Evolutionary conservation across 163 green algal species (phyloP).

Genomic region (Coccomyxa subellipsoidea): DNA sequence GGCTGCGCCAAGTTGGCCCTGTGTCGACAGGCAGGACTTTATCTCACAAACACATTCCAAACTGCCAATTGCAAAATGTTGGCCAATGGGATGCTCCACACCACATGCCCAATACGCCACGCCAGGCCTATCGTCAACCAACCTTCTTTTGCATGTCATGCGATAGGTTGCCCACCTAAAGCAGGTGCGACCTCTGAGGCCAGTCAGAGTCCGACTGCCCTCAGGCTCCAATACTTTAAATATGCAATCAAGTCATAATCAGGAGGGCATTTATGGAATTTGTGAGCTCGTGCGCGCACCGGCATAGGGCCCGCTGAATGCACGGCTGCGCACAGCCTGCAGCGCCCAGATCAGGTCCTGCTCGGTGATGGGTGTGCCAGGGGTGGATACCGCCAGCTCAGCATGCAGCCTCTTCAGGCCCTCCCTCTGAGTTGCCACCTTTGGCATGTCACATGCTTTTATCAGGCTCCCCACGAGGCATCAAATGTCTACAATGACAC

Average conservation of each 20-base stretch:
- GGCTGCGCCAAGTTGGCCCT: neutral
- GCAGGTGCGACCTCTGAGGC: too few species aligned
- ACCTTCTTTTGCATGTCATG: too few species aligned
- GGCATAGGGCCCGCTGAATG: constrained; percentile 73
- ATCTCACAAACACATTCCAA: too few species aligned
- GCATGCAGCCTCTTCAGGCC: constrained; percentile 57
- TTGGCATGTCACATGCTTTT: neutral
- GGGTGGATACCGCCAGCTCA: constrained; percentile 26
- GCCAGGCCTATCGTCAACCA: too few species aligned
- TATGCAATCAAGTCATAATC: too few species aligned
- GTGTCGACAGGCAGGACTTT: neutral
- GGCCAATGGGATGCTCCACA: too few species aligned
- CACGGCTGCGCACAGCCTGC: constrained; percentile 63
- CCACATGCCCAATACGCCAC: too few species aligned
- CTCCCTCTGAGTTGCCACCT: constrained; percentile 23
- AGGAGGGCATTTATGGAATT: too few species aligned
- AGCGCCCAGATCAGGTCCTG: constrained; percentile 65
- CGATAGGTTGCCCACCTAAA: too few species aligned
- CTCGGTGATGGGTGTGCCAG: constrained; percentile 9
- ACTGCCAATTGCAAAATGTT: too few species aligned
- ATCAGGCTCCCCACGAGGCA: neutral
- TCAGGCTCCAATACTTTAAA: too few species aligned
- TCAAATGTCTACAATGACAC: neutral
- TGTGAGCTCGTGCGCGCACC: constrained; percentile 23
- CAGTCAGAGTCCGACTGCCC: too few species aligned